A percentile compares a stretch with the other conserved stretches of the same genome.
Evolutionary conservation across 1,139 yeast species (phyloP).

Genomic region (Suzukiozyma palmioleophila): DNA sequence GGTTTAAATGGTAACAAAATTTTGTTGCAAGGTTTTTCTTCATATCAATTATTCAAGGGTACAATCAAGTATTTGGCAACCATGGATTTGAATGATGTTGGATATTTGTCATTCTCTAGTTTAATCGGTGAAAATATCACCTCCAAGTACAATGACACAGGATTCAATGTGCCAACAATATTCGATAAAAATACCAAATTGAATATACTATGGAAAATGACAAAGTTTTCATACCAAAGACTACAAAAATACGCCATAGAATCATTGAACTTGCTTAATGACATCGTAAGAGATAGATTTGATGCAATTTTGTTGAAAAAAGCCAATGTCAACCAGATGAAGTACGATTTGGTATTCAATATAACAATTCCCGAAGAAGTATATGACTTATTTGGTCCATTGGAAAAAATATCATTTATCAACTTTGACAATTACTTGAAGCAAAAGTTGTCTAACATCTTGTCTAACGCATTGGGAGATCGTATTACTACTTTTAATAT

Average conservation of each 20-base stretch:
- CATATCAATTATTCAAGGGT: slow-evolving; percentile 90
- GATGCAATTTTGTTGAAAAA: slow-evolving; percentile 75
- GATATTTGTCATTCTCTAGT: slow-evolving; percentile 65
- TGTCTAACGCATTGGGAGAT: slow-evolving; percentile 63
- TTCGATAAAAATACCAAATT: slow-evolving; percentile 72
- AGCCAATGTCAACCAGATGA: slow-evolving; percentile 51
- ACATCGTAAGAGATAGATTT: slow-evolving; percentile 80
- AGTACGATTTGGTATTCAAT: slow-evolving; percentile 61
- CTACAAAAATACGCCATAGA: slow-evolving; percentile 65
- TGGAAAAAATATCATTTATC: slow-evolving; percentile 69
- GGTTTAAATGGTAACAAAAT: slow-evolving; percentile 72
- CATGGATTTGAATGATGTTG: slow-evolving; percentile 55
- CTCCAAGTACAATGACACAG: slow-evolving; percentile 52
- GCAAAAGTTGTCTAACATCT: slow-evolving; percentile 55
- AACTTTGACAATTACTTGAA: slow-evolving; percentile 65
- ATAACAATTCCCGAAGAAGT: slow-evolving; percentile 41
- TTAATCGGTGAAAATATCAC: slow-evolving; percentile 44
- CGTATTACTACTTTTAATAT: slow-evolving; percentile 50
- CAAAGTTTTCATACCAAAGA: slow-evolving; percentile 58
- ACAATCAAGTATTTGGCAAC: slow-evolving; percentile 77
- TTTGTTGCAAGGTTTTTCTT: slow-evolving; percentile 79
- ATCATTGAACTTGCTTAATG: slow-evolving; percentile 66
- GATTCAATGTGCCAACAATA: slow-evolving; percentile 69
- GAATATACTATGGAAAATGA: slow-evolving; percentile 80
- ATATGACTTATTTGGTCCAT: slow-evolving; percentile 54